phyloP scores from a whole-genome alignment of 371 early-diverging fungal genomes.

The Saksenaea vasiformis region DNA sequence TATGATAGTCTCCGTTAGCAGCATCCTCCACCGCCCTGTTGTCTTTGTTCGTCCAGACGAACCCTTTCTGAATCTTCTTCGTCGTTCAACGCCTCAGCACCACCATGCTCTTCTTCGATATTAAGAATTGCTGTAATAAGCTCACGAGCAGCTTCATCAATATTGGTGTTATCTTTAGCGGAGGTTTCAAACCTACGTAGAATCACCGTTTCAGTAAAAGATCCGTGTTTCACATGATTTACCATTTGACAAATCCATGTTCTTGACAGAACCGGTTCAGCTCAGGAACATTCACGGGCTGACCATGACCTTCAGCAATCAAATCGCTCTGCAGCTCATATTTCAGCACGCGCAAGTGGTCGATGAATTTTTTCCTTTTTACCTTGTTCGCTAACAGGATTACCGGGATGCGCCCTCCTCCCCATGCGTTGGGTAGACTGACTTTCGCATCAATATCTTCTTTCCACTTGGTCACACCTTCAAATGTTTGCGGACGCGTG shows the following conservation, averaged over 20 bases:
- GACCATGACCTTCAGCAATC: slow-evolving; percentile 48
- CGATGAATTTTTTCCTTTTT: slow-evolving; percentile 9
- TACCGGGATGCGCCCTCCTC: slow-evolving; percentile 64
- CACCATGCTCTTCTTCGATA: slow-evolving; percentile 41
- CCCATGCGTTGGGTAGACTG: slow-evolving; percentile 54
- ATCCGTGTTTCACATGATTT: slow-evolving; percentile 2
- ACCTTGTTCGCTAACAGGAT: slow-evolving; percentile 70
- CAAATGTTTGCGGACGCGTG: slow-evolving; percentile 72
- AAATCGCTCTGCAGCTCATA: slow-evolving; percentile 33
- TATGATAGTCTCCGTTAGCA: background rate
- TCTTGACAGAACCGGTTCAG: slow-evolving; percentile 60
- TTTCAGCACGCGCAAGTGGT: background rate
- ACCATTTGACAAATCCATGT: slow-evolving; percentile 62
- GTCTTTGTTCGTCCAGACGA: slow-evolving; percentile 5
- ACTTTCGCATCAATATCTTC: slow-evolving; percentile 67
- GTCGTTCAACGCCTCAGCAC: slow-evolving; percentile 20
- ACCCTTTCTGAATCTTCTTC: slow-evolving; percentile 17
- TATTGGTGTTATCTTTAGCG: slow-evolving; percentile 67
- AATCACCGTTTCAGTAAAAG: background rate
- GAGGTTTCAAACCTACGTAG: slow-evolving; percentile 62
- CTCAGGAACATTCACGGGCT: slow-evolving; percentile 44
- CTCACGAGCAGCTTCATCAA: slow-evolving; percentile 64
- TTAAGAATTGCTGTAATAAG: slow-evolving; percentile 44
- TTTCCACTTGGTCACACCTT: slow-evolving; percentile 76
- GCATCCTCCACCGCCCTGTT: background rate